Base-by-base conservation (phyloP, 495 filamentous ascomycete genomes). In the Annulohypoxylon maeteangense region DNA sequence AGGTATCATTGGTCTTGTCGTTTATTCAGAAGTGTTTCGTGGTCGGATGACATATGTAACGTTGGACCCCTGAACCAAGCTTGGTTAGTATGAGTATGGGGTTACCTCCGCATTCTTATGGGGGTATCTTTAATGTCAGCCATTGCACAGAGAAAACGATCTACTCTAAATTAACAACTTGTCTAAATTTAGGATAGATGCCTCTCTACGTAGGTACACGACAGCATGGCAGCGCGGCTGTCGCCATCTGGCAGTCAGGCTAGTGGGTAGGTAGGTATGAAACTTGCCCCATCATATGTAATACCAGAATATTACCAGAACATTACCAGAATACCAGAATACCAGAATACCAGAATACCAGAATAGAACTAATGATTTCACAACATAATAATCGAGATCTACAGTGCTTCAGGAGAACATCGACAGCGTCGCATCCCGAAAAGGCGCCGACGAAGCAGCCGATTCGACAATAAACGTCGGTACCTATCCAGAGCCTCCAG, bases 391-490 rank as follows among this genome's bases (percentile, higher is more conserved):
- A 47, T 45, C 67, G 64, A 69, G 67, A 69, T 69, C 67, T 69
- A 58, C 67, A 64, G 27, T 56, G 34, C 40, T 20, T 31, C 38
- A 47, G 20, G 50, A 31, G 29, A 44, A 32, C n/a, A 53, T 62
- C 14, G 29, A 40, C 40, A 50, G 65, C 36, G 36, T 36, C 38
- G 27, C 31, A 50, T 38, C 42, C 66, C 66, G 66, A 68, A 54
- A 62, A 68, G 66, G 44, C 48, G 59, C 66, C 66, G 65, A 68
- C 57, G 12, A 48, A 48, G 34, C 36, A 47, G 36, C 65, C 65
- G 65, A 68, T 62, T 68, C 65, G 65, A 68, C 29, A 34, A 55
- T 27, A 27, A 25, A 34, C 36, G 34, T 4, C 12, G 50, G 22
- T 22, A 36, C 32, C 40, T 42, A 36, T 63, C 29, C 32, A 32